Conservation (phyloP, 768 basidiomycete genomes). For the Inosperma sp. region DNA sequence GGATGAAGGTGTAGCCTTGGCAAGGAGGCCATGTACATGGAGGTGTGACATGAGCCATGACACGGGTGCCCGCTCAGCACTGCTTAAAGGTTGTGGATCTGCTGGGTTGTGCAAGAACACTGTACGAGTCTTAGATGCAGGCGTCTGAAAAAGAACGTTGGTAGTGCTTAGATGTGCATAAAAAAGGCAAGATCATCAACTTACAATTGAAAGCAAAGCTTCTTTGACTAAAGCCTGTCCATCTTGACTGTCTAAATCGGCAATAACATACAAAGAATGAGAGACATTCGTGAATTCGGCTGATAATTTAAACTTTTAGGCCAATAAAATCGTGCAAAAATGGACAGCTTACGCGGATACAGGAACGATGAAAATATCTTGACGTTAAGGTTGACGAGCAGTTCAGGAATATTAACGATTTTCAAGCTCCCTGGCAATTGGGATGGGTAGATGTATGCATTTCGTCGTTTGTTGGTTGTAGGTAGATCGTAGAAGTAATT, state of each 20-base stretch:
- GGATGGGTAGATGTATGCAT: slow-evolving; percentile 63
- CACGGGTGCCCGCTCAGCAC: slow-evolving; percentile 20
- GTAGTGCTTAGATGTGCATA: neutral
- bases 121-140: slow-evolving; percentile 50
- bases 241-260: slow-evolving; percentile 65
- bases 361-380: slow-evolving; percentile 46
- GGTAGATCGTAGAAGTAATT: slow-evolving; percentile 92
- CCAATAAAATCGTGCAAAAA: neutral
- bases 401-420: slow-evolving; percentile 51
- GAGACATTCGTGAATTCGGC: slow-evolving; percentile 33
- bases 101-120: slow-evolving; percentile 74
- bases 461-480: slow-evolving; percentile 63
- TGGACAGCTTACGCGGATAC: slow-evolving; percentile 50
- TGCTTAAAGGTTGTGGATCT: slow-evolving; percentile 13
- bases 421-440: slow-evolving; percentile 42
- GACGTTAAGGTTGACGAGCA: slow-evolving; percentile 47
- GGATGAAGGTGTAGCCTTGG: slow-evolving; percentile 33
- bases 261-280: slow-evolving; percentile 60
- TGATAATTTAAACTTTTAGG: slow-evolving; percentile 10
- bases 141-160: slow-evolving; percentile 31
- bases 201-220: slow-evolving; percentile 61
- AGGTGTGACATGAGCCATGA: slow-evolving; percentile 53
- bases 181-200: slow-evolving; percentile 16
- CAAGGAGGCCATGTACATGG: slow-evolving; percentile 36
- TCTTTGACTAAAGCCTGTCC: slow-evolving; percentile 61